These are phyloP conservation scores for Laetiporus sulphureus DNA, from an alignment of 1,284 basidiomycete species.

Conservation along the genomic window DNA sequence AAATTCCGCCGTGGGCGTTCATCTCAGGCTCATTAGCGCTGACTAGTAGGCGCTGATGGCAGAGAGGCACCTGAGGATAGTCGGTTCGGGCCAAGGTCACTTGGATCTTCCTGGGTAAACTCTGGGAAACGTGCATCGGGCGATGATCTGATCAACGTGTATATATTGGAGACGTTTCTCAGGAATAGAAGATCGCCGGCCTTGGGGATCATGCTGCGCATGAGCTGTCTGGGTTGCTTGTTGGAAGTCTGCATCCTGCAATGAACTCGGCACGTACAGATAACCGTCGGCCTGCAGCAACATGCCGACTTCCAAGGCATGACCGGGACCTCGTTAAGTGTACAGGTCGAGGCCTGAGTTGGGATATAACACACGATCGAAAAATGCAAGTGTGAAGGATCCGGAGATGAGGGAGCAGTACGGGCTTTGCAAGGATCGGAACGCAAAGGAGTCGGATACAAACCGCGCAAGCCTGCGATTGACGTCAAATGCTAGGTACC, in stretches of 20 bases:
- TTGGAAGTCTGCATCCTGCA: slow-evolving; percentile 15
- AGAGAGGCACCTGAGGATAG: too few relatives aligned
- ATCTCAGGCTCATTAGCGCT: too few relatives aligned
- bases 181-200: not conserved
- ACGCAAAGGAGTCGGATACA: slow-evolving; percentile 27
- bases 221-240: slow-evolving; percentile 9
- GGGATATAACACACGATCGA: slow-evolving; percentile 36
- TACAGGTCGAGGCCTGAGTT: slow-evolving; percentile 45
- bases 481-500: slow-evolving; percentile 18
- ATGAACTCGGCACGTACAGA: slow-evolving; percentile 12
- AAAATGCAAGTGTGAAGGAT: slow-evolving; percentile 43
- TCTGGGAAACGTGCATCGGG: too few relatives aligned
- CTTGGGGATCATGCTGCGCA: not conserved
- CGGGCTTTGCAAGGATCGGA: slow-evolving; percentile 36
- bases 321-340: slow-evolving; percentile 24
- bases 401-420: slow-evolving; percentile 43
- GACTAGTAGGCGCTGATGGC: too few relatives aligned
- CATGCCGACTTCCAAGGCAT: slow-evolving; percentile 14
- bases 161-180: too few relatives aligned
- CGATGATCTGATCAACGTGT: too few relatives aligned
- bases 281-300: slow-evolving; percentile 18
- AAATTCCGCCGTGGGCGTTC: too few relatives aligned
- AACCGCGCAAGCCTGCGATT: slow-evolving; percentile 21
- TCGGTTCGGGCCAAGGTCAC: too few relatives aligned
- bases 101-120: too few relatives aligned